A percentile compares a stretch with the other conserved stretches of the same genome.
Conservation (phyloP, 2,329 filamentous ascomycete genomes). For the Calonectria multiphialidica region DNA sequence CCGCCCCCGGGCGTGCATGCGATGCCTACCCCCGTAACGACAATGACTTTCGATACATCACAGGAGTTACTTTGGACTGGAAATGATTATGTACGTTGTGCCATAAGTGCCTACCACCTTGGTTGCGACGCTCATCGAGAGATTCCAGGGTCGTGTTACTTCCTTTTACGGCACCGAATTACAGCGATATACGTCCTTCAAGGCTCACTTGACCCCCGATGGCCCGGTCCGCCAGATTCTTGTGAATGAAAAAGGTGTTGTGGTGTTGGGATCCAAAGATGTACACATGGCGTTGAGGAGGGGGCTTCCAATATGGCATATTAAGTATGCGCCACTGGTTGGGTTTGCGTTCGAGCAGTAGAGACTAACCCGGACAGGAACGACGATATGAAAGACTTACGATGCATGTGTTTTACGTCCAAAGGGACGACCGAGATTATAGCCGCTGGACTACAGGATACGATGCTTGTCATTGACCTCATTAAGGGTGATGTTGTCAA, state of each 20-base stretch:
- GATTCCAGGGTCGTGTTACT: slow-evolving; percentile 80
- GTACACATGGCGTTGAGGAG: slow-evolving; percentile 90
- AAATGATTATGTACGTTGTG: slow-evolving; percentile 81
- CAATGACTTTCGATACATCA: slow-evolving; percentile 88
- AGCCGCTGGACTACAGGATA: slow-evolving; percentile 86
- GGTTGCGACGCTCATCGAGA: slow-evolving; percentile 38
- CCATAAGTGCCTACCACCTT: background rate
- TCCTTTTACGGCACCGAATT: slow-evolving; percentile 91
- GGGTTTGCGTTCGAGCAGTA: background rate
- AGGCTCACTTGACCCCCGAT: slow-evolving; percentile 79
- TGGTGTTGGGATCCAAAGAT: slow-evolving; percentile 85
- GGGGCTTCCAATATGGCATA: slow-evolving; percentile 89
- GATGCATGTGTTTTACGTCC: slow-evolving; percentile 95
- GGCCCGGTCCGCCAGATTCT: slow-evolving; percentile 89
- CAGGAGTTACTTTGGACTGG: slow-evolving; percentile 95
- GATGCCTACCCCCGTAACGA: slow-evolving; percentile 78
- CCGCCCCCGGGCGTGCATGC: slow-evolving; percentile 80
- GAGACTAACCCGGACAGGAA: slow-evolving; percentile 59
- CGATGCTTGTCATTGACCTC: slow-evolving; percentile 83
- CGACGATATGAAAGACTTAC: slow-evolving; percentile 85
- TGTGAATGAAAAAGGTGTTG: slow-evolving; percentile 90
- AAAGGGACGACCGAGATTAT: slow-evolving; percentile 87
- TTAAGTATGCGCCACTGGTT: slow-evolving; percentile 67
- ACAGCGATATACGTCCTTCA: slow-evolving; percentile 90
- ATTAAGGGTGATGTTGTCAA: slow-evolving; percentile 79